These are phyloP conservation scores for Xanthoconium purpureum DNA, from an alignment of 768 basidiomycete genomes.

Conservation along the genomic window DNA sequence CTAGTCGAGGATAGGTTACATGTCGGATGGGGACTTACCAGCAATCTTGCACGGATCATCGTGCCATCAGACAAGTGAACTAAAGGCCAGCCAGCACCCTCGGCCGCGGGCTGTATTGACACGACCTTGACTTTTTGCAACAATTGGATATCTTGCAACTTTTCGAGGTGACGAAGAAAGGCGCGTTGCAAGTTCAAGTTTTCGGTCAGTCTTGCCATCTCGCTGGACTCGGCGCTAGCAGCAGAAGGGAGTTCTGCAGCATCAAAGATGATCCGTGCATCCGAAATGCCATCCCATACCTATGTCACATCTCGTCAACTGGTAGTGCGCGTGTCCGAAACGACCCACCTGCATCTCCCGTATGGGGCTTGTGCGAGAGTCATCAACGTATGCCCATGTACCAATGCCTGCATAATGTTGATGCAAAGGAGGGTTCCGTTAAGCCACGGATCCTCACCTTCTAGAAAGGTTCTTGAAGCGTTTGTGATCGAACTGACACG, in stretches of 20 bases:
- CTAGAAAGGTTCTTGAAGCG: constrained; percentile 61
- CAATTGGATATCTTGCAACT: constrained; percentile 53
- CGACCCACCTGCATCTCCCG: constrained; percentile 78
- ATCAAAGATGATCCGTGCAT: constrained; percentile 72
- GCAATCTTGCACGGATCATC: constrained; percentile 64
- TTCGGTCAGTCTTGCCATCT: constrained; percentile 87
- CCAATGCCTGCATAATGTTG: constrained; percentile 57
- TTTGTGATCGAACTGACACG: constrained; percentile 85
- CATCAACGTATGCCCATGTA: constrained; percentile 78
- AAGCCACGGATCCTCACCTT: constrained; percentile 41
- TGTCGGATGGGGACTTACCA: constrained; percentile 47
- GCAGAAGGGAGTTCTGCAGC: constrained; percentile 41
- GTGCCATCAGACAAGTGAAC: constrained; percentile 69
- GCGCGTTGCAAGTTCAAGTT: constrained; percentile 91
- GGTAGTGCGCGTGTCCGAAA: not conserved
- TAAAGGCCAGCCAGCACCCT: constrained; percentile 71
- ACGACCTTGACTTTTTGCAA: constrained; percentile 74
- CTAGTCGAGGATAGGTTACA: not conserved
- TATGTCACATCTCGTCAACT: constrained; percentile 22
- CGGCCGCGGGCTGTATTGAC: constrained; percentile 50
- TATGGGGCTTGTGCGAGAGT: constrained; percentile 62
- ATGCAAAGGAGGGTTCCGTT: not conserved
- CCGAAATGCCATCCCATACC: constrained; percentile 93
- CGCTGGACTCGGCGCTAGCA: constrained; percentile 30
- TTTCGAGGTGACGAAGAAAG: constrained; percentile 62